phyloP scores from a whole-genome alignment of 345 rosid genomes.

The Rhodamnia argentea region DNA sequence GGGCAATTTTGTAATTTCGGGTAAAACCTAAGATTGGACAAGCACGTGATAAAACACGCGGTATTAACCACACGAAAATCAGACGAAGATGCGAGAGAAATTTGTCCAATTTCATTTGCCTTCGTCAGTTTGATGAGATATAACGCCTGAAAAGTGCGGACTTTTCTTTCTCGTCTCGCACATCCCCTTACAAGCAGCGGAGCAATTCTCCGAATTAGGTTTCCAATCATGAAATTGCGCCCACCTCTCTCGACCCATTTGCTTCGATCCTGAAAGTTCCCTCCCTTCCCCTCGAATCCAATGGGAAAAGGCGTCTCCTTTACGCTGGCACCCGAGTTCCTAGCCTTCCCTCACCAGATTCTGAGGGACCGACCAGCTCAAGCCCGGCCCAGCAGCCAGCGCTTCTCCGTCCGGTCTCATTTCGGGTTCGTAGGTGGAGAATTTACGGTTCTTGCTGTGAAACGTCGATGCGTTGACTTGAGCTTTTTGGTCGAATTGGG shows the following conservation, averaged over 20 bases:
- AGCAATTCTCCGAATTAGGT: not conserved
- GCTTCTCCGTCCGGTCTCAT: constrained; percentile 1
- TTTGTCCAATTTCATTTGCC: not conserved
- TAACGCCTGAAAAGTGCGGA: not conserved
- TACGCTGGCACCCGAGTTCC: not conserved
- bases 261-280: not conserved
- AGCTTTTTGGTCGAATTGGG: not conserved
- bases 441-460: not conserved
- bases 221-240: not conserved
- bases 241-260: not conserved
- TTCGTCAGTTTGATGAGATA: not conserved
- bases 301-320: not conserved
- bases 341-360: not conserved
- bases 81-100: not conserved
- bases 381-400: not conserved
- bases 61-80: not conserved
- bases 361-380: not conserved
- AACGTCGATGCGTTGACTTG: not conserved
- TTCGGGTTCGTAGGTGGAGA: constrained; percentile 4
- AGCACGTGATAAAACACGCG: not conserved
- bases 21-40: not conserved
- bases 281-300: not conserved
- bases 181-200: not conserved
- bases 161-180: not conserved
- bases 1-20: not conserved